Conservation (phyloP, 306 rosid species). For the Vicia sativa region DNA sequence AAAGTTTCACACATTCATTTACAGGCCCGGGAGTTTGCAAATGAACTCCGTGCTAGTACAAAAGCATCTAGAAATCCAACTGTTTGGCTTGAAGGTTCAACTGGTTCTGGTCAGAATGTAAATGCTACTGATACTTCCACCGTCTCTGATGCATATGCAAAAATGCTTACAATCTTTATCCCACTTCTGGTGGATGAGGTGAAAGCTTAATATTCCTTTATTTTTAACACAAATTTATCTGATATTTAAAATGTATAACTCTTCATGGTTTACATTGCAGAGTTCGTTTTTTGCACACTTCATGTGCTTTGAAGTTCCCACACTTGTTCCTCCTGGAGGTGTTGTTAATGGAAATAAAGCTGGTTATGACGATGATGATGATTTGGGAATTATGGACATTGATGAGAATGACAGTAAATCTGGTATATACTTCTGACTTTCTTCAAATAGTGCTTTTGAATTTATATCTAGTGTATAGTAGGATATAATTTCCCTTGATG, state of each 20-base stretch:
- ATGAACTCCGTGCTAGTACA: conserved; percentile 98
- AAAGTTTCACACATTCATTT: conserved; percentile 35
- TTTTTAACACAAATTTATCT: conserved; percentile 18
- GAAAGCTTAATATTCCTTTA: conserved; percentile 32
- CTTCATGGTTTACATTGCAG: conserved; percentile 56
- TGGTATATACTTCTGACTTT: conserved; percentile 51
- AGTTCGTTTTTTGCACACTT: conserved; percentile 99
- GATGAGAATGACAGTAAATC: conserved; percentile 86
- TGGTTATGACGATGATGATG: conserved; percentile 71
- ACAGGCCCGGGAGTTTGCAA: conserved; percentile 99
- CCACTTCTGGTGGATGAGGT: conserved; percentile 99
- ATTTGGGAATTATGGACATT: conserved; percentile 97
- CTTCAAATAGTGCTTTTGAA: background rate
- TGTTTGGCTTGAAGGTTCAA: conserved; percentile 92
- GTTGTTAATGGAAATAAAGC: conserved; percentile 74
- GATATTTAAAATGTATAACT: conserved; percentile 38
- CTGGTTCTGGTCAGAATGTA: conserved; percentile 87
- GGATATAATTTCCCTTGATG: conserved; percentile 3
- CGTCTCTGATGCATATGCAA: conserved; percentile 96
- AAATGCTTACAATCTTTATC: conserved; percentile 95
- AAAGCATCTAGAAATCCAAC: conserved; percentile 95
- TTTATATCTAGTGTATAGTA: conserved; percentile 24
- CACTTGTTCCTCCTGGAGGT: conserved; percentile 94
- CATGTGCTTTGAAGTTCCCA: conserved; percentile 99
- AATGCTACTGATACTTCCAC: conserved; percentile 93